Base-by-base conservation (phyloP, 176 grass and related monocot genomes). In the Olyra latifolia region DNA sequence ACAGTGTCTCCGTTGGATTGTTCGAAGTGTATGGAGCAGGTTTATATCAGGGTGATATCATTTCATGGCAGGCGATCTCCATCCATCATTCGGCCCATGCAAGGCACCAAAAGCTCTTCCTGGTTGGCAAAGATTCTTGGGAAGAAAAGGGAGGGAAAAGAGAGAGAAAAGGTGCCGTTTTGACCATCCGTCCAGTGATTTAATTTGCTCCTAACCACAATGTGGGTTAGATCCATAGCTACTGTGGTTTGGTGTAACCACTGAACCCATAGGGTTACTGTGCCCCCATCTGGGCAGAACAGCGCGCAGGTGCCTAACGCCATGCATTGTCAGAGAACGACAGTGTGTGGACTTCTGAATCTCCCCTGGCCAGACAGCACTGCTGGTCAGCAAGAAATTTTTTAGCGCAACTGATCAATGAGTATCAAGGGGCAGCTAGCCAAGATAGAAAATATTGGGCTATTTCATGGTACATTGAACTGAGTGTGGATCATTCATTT, bases 211-310 rank as follows among this genome's bases (percentile, higher is more conserved):
- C 73, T 71, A 87, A 82, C 79, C 6, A 16, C 14, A 55, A 5
- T 23, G 74, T 62, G 74, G 66, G 71, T 75, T 75, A 56, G 47
- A 59, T 85, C 66, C 62, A 65, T 39, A 48, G 7, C 23, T 71
- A 72, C 32, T 35, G 46, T 46, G 20, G 78, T 84, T 88, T 68
- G 81, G 87, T 80, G 27, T 54, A 75, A 53, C 81, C 61, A 80
- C 81, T 80, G 69, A 80, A 45, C 10, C 69, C 66, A 3, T 84
- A 74, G 75, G 75, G 60, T 54, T 44, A 80, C 69, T 88, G 75
- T 56, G 29, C 81, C 47, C 47, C 67, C 81, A 75, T 83, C 80
- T 88, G 81, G 68, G 76, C 87, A 41, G 25, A 78, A 79, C 87
- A 54, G 71, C 17, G 30, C 19, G 56, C 23, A 35, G 32, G 32